Conservation (phyloP, 768 basidiomycete genomes). For the Boletus subcaerulescens region DNA sequence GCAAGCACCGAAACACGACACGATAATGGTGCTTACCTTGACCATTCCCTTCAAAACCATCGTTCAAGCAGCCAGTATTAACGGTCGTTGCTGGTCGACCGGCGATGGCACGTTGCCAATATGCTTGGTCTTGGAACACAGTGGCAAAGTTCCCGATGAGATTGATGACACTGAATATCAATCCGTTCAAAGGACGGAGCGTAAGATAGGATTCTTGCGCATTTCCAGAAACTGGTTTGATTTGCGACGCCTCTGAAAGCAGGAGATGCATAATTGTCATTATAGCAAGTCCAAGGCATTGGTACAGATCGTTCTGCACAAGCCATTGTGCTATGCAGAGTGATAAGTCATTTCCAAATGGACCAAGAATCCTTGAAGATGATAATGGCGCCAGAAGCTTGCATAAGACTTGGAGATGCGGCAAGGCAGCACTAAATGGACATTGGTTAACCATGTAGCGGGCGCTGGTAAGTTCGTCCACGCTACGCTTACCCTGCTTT, state of each 20-base stretch:
- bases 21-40: constrained; percentile 44
- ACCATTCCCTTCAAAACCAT: constrained; percentile 59
- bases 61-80: constrained; percentile 62
- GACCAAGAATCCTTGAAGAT: too few species aligned
- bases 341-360: too few species aligned
- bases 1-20: background rate
- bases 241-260: constrained; percentile 53
- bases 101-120: constrained; percentile 92
- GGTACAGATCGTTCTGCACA: too few species aligned
- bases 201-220: constrained; percentile 84
- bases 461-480: too few species aligned
- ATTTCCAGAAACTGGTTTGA: constrained; percentile 72
- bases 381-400: too few species aligned
- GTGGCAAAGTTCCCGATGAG: constrained; percentile 80
- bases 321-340: too few species aligned
- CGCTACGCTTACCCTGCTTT: too few species aligned
- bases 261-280: constrained; percentile 89
- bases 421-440: too few species aligned
- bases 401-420: too few species aligned
- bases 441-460: too few species aligned
- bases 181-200: constrained; percentile 70
- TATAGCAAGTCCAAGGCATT: too few species aligned
- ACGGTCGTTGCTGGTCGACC: constrained; percentile 80
- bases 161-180: constrained; percentile 89
- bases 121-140: constrained; percentile 69